These are phyloP conservation scores for Laburnicola sp. DNA, from an alignment of 2,329 filamentous ascomycete genomes.

Conservation along the genomic window DNA sequence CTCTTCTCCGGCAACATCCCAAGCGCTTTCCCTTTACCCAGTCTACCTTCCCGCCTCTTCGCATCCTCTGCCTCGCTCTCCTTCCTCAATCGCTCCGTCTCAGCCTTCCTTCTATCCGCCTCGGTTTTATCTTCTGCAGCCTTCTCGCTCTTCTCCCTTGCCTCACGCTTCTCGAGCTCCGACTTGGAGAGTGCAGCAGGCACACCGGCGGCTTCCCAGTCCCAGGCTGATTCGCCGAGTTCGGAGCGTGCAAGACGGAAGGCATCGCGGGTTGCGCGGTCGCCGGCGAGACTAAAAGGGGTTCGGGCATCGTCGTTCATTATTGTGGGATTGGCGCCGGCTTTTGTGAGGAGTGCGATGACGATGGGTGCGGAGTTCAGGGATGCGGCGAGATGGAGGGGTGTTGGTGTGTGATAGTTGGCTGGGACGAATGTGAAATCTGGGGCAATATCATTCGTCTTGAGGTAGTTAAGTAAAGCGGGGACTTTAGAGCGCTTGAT, in stretches of 20 bases:
- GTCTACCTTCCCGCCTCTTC: slow-evolving; percentile 54
- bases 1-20: slow-evolving; percentile 66
- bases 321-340: slow-evolving; percentile 71
- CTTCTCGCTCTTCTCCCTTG: slow-evolving; percentile 70
- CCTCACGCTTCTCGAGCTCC: slow-evolving; percentile 70
- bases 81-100: slow-evolving; percentile 70
- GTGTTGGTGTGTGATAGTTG: slow-evolving; percentile 76
- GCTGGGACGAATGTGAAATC: slow-evolving; percentile 76
- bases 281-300: slow-evolving; percentile 83
- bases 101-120: slow-evolving; percentile 67
- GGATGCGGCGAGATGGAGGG: slow-evolving; percentile 82
- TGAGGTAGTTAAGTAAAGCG: slow-evolving; percentile 80
- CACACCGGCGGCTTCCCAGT: slow-evolving; percentile 77
- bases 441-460: slow-evolving; percentile 70
- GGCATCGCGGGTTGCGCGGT: slow-evolving; percentile 82
- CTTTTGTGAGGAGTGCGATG: slow-evolving; percentile 73
- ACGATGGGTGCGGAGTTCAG: slow-evolving; percentile 80
- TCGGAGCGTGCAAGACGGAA: slow-evolving; percentile 86
- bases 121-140: slow-evolving; percentile 66
- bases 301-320: slow-evolving; percentile 71
- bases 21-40: slow-evolving; percentile 56
- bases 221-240: slow-evolving; percentile 73
- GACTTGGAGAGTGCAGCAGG: slow-evolving; percentile 69
- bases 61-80: slow-evolving; percentile 56
- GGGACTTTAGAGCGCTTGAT: slow-evolving; percentile 89